phyloP scores from a whole-genome alignment of 495 filamentous ascomycete species.

The Podospora pseudocomata region DNA sequence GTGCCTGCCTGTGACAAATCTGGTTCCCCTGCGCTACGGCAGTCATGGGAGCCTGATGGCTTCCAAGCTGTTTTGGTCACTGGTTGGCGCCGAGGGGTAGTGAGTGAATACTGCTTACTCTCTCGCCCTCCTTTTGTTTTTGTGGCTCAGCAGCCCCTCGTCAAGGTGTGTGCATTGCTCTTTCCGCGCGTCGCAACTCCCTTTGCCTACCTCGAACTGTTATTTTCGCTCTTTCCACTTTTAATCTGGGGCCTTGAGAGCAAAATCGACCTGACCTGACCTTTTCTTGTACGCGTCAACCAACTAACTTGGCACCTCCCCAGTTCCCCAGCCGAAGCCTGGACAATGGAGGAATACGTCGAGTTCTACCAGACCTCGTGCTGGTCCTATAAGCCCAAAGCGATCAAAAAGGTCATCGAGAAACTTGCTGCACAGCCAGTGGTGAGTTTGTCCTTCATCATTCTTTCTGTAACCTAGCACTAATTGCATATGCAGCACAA shows the following conservation, averaged over 20 bases:
- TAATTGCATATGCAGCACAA: neutral
- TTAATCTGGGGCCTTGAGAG: neutral
- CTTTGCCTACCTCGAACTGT: neutral
- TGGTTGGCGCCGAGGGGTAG: neutral
- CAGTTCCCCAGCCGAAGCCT: neutral
- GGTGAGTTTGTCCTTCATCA: conserved; percentile 21
- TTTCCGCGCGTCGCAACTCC: neutral
- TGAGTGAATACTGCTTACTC: neutral
- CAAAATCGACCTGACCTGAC: neutral
- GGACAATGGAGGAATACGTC: neutral
- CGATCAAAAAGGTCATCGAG: conserved; percentile 26
- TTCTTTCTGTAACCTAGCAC: neutral
- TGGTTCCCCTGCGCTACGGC: neutral
- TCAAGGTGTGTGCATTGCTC: neutral
- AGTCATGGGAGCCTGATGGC: neutral
- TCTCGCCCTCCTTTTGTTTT: neutral
- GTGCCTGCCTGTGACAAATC: neutral
- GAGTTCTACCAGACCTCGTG: conserved; percentile 34
- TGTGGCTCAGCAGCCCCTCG: neutral
- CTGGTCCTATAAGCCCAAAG: conserved; percentile 33
- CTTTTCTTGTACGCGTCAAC: neutral
- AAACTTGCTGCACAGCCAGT: conserved; percentile 16
- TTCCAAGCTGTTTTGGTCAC: neutral
- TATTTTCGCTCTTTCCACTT: neutral
- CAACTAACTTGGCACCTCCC: neutral